Base-by-base conservation (phyloP, 1,284 basidiomycete species). In the Heterobasidion occidentale region DNA sequence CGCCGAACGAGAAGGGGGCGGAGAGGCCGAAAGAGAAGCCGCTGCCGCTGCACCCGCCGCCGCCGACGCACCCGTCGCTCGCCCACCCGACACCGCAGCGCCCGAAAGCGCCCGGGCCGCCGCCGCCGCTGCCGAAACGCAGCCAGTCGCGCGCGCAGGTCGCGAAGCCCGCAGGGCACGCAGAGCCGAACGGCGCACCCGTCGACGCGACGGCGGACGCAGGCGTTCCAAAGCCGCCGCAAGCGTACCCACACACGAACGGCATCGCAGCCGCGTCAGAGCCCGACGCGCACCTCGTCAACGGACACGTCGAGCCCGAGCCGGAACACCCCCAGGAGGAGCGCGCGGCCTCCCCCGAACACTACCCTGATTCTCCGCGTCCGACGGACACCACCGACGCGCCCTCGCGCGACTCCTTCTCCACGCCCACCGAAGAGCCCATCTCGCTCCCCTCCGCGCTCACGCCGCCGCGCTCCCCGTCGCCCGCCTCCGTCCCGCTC, bases 401-500 rank as follows among this genome's bases (percentile, higher is more conserved):
- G 35, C 53, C 46, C 7, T 35, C 46, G n/a, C 27, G 15, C 8
- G 68, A 69, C 51, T 58, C 62, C 7, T 72, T 71, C 64, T 59
- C 64, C 34, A 71, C 71, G 3, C 69, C 71, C n/a, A 63, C 62
- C 14, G 71, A 72, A 53, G 70, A 69, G 53, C 54, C 66, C 45
- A 54, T 62, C 14, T 56, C 9, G 47, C 58, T 9, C 62, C 36
- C 12, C 19, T 20, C 27, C 52, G 65, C 7, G 55, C 65, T 9
- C 55, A 53, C 12, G n/a, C n/a, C 6, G 38, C 12, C 12, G 7
- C 38, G 38, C n/a, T 42, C 38, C 38, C 11, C 38, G 38, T 59
- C 63, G 11, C 63, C 67, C 1, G 46, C 60, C n/a, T 56, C 60
- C 17, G 58, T 78, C 5, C 74, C 78, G 8, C 69, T 79, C 0